Percentiles rank a stretch among this genome's conserved stretches.
Evolutionary conservation across 768 basidiomycete genomes (phyloP).

Genomic region (Podaxis sp.): DNA sequence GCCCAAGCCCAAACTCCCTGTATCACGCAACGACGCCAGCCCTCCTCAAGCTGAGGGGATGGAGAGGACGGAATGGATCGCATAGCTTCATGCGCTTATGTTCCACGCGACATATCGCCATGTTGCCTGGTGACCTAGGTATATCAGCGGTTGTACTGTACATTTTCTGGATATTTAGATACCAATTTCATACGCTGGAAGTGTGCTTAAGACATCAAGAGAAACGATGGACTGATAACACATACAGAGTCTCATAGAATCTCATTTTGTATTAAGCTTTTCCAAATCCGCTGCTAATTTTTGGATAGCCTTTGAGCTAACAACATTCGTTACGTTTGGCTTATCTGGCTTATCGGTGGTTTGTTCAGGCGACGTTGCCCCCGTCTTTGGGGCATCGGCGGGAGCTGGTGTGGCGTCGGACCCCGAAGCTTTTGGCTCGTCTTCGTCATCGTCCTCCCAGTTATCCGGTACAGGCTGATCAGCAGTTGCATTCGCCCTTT

Average conservation of each 20-base stretch:
- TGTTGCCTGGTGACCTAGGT: not conserved
- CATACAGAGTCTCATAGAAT: conserved; percentile 28
- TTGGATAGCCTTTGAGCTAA: conserved; percentile 16
- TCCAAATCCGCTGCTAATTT: conserved; percentile 46
- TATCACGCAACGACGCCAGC: conserved; percentile 21
- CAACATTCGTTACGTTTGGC: conserved; percentile 12
- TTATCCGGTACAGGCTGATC: conserved; percentile 59
- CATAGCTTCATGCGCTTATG: conserved; percentile 17
- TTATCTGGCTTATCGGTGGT: conserved; percentile 7
- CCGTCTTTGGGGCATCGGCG: conserved; percentile 16
- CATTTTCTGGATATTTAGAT: conserved; percentile 5
- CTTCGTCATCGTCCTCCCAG: conserved; percentile 76
- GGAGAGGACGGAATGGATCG: conserved; percentile 29
- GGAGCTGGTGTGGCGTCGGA: conserved; percentile 18
- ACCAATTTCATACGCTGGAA: conserved; percentile 2
- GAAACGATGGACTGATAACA: conserved; percentile 20
- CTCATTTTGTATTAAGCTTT: conserved; percentile 53
- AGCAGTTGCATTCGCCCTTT: conserved; percentile 26
- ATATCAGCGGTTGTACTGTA: conserved; percentile 9
- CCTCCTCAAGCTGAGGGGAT: conserved; percentile 27
- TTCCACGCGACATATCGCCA: conserved; percentile 1
- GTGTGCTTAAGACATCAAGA: conserved; percentile 11
- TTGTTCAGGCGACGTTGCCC: conserved; percentile 2
- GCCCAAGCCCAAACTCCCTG: conserved; percentile 23
- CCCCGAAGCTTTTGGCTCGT: conserved; percentile 20